Evolutionary conservation across 306 rosid genomes (phyloP).

Genomic region (Begonia loranthoides): DNA sequence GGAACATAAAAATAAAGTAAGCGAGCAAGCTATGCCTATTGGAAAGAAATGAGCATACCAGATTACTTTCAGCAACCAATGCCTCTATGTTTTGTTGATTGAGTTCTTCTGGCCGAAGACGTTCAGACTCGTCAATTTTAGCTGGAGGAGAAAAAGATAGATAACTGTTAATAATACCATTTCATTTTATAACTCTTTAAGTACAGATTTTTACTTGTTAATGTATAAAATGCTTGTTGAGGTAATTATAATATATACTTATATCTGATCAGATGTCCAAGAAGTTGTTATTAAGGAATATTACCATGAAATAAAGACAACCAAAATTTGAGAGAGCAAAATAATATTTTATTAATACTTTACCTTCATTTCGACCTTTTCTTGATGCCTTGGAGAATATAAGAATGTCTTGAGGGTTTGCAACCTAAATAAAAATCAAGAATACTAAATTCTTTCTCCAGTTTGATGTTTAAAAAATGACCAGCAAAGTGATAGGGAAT

Average conservation of each 20-base stretch:
- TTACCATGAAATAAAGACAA: no score
- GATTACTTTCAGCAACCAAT: constrained; percentile 85
- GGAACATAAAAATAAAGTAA: background rate
- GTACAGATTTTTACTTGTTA: no score
- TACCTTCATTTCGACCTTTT: constrained; percentile 60
- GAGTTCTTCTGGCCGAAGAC: constrained; percentile 91
- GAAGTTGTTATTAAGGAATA: no score
- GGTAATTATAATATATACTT: no score
- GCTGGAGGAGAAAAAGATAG: constrained; percentile 18
- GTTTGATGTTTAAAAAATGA: constrained; percentile 15
- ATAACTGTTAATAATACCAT: background rate
- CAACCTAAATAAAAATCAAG: constrained; percentile 45
- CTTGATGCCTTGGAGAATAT: constrained; percentile 84
- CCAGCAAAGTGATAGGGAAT: constrained; percentile 15
- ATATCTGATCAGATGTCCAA: no score
- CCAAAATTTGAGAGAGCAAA: background rate
- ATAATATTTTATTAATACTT: background rate
- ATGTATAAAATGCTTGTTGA: no score
- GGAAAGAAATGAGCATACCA: constrained; percentile 30
- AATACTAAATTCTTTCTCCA: constrained; percentile 13
- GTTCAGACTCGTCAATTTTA: constrained; percentile 72
- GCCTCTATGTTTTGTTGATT: constrained; percentile 98
- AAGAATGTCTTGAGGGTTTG: constrained; percentile 97
- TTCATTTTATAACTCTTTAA: no score
- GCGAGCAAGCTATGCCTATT: background rate